Conservation (phyloP, 164 flowering plant genomes). For the Echeveria elegans region DNA sequence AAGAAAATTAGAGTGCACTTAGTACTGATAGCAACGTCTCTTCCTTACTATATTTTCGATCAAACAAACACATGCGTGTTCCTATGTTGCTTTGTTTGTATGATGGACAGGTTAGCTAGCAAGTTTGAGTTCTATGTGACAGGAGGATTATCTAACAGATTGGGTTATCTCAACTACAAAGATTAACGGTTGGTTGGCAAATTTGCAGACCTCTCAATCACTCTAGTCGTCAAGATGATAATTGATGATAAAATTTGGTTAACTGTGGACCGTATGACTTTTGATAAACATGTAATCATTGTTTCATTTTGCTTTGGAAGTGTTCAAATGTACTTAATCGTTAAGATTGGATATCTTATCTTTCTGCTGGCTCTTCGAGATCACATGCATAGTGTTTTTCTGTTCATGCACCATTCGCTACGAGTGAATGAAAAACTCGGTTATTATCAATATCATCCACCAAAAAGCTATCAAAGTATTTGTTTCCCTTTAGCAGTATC, state of each 20-base stretch:
- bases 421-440: not conserved
- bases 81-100: not conserved
- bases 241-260: not conserved
- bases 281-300: not conserved
- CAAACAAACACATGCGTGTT: not conserved
- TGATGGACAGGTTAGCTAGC: not conserved
- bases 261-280: slow-evolving; percentile 1
- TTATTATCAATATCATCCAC: not conserved
- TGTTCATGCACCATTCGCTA: not conserved
- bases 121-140: not conserved
- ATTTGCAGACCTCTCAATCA: not conserved
- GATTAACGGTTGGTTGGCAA: not conserved
- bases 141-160: not conserved
- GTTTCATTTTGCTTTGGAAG: not conserved
- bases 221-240: not conserved
- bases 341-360: not conserved
- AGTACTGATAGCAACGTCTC: not conserved
- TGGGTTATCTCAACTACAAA: not conserved
- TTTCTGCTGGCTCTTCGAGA: not conserved
- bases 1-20: not conserved
- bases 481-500: not conserved
- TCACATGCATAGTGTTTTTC: not conserved
- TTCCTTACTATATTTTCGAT: not conserved
- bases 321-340: not conserved
- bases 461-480: not conserved